These are phyloP conservation scores for Mycosphaerella sp. DNA, from an alignment of 2,329 filamentous ascomycete species.

Conservation along the genomic window DNA sequence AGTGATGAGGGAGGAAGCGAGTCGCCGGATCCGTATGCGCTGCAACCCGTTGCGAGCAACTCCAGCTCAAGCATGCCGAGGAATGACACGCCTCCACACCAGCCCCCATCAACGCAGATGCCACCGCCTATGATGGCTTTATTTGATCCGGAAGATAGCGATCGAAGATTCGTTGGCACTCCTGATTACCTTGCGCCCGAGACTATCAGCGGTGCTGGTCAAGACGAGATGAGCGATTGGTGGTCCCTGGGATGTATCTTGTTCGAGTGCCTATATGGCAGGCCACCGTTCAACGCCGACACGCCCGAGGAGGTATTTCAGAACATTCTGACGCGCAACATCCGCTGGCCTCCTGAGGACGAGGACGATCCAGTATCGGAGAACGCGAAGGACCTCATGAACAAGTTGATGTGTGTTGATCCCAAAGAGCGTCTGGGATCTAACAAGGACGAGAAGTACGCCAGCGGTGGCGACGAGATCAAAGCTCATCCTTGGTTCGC, in stretches of 20 bases:
- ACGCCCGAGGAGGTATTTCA: slow-evolving; percentile 94
- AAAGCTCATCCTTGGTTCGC: slow-evolving; percentile 83
- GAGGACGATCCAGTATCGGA: slow-evolving; percentile 68
- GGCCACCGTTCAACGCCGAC: slow-evolving; percentile 84
- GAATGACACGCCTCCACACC: slow-evolving; percentile 51
- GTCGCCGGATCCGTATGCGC: slow-evolving; percentile 68
- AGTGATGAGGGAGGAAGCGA: slow-evolving; percentile 59
- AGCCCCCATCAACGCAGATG: slow-evolving; percentile 60
- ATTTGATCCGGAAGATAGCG: slow-evolving; percentile 91
- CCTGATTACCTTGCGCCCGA: slow-evolving; percentile 96
- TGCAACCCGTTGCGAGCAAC: slow-evolving; percentile 56
- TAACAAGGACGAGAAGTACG: slow-evolving; percentile 74
- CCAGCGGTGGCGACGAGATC: slow-evolving; percentile 84
- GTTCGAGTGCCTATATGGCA: slow-evolving; percentile 91
- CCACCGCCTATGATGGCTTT: slow-evolving; percentile 85
- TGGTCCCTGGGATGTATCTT: slow-evolving; percentile 99
- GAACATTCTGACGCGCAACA: slow-evolving; percentile 83
- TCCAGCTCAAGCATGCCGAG: slow-evolving; percentile 32
- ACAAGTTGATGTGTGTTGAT: slow-evolving; percentile 79
- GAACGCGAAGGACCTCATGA: slow-evolving; percentile 91
- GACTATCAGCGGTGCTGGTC: slow-evolving; percentile 88
- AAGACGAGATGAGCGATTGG: slow-evolving; percentile 99
- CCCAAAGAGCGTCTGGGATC: slow-evolving; percentile 75
- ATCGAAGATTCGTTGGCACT: slow-evolving; percentile 88
- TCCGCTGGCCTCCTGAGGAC: slow-evolving; percentile 83